Conservation (phyloP, 1,284 basidiomycete genomes). For the Cutaneotrichosporon cutaneum region DNA sequence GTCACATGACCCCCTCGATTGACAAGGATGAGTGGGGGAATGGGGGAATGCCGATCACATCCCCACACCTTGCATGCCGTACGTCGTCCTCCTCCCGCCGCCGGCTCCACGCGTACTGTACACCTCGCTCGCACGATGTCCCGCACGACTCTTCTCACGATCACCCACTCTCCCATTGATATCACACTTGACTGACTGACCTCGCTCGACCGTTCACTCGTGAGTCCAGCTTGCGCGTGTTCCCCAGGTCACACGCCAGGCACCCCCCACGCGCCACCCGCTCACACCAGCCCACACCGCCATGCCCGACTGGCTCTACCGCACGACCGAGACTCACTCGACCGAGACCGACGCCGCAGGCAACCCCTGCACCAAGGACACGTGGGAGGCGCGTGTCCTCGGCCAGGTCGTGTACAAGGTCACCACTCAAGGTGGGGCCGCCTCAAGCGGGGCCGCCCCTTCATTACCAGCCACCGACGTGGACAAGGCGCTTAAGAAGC, state of each 20-base stretch:
- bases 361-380: not conserved
- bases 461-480: not conserved
- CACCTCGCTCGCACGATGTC: too few relatives aligned
- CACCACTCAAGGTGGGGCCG: not conserved
- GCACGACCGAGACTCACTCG: not conserved
- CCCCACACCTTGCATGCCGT: too few relatives aligned
- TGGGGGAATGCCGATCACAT: too few relatives aligned
- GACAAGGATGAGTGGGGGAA: too few relatives aligned
- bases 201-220: too few relatives aligned
- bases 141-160: not conserved
- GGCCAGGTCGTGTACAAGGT: conserved; percentile 6
- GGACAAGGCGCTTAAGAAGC: conserved; percentile 1
- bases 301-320: conserved; percentile 8
- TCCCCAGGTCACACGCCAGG: too few relatives aligned
- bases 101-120: too few relatives aligned
- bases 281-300: too few relatives aligned
- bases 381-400: conserved; percentile 2
- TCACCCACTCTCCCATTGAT: not conserved
- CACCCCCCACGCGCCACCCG: not conserved
- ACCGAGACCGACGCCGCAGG: not conserved
- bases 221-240: too few relatives aligned
- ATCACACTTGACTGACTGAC: too few relatives aligned
- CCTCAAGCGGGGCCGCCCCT: too few relatives aligned
- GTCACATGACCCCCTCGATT: not conserved
- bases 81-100: too few relatives aligned